Conservation (phyloP, 768 basidiomycete genomes). For the Boletus patriciae region DNA sequence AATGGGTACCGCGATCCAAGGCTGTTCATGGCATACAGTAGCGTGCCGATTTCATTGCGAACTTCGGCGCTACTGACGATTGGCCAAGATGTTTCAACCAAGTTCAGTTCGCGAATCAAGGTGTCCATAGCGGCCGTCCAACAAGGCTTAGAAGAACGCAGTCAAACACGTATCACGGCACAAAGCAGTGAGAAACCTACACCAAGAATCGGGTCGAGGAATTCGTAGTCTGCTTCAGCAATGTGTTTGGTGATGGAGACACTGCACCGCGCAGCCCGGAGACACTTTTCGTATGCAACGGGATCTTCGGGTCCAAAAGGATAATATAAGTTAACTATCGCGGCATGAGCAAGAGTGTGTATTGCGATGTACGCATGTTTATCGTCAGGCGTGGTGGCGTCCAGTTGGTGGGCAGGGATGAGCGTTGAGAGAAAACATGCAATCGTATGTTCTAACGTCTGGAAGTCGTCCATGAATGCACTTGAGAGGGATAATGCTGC, state of each 20-base stretch:
- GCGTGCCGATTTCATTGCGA: conserved; percentile 57
- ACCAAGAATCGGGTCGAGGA: conserved; percentile 76
- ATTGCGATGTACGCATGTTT: conserved; percentile 57
- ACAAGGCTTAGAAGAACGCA: conserved; percentile 49
- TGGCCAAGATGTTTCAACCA: conserved; percentile 64
- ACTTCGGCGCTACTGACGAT: conserved; percentile 56
- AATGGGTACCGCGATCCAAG: conserved; percentile 63
- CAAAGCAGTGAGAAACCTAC: conserved; percentile 42
- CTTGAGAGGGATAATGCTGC: conserved; percentile 47
- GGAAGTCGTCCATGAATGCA: conserved; percentile 56
- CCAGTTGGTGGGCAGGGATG: conserved; percentile 64
- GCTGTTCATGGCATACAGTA: conserved; percentile 64
- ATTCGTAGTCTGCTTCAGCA: conserved; percentile 61
- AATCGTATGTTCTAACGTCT: conserved; percentile 62
- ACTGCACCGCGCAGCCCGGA: conserved; percentile 60
- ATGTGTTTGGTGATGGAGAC: conserved; percentile 62
- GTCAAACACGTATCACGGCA: conserved; percentile 10
- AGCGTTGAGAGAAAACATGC: conserved; percentile 62
- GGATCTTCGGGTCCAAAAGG: conserved; percentile 60
- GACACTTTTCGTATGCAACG: conserved; percentile 63
- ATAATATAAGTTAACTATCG: conserved; percentile 65
- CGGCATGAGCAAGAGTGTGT: conserved; percentile 66
- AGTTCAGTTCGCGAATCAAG: conserved; percentile 63
- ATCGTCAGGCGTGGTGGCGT: conserved; percentile 53
- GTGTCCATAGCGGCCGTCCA: conserved; percentile 72